phyloP scores from a whole-genome alignment of 345 rosid genomes.

The Clausena lansium region DNA sequence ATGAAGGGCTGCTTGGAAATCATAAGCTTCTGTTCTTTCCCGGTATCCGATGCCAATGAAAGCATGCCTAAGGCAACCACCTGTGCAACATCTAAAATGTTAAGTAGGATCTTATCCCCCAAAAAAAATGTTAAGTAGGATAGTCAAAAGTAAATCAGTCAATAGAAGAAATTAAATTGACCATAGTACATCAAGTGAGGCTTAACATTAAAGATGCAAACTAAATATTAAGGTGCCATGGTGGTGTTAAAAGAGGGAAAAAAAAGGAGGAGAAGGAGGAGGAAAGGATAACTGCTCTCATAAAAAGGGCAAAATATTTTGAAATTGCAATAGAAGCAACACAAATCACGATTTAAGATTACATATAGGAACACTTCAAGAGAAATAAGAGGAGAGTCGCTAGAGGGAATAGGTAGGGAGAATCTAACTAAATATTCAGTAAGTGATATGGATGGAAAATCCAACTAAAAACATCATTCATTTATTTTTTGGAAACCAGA shows the following conservation, averaged over 20 bases:
- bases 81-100: conserved; percentile 44
- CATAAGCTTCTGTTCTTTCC: conserved; percentile 97
- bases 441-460: not conserved
- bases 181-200: not conserved
- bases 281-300: not conserved
- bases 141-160: not conserved
- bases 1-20: conserved; percentile 96
- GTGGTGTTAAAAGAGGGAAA: too few relatives aligned
- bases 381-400: not conserved
- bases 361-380: not conserved
- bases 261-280: too few relatives aligned
- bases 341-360: not conserved
- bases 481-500: too few relatives aligned
- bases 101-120: too few relatives aligned
- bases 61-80: conserved; percentile 92
- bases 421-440: not conserved
- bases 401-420: not conserved
- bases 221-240: not conserved
- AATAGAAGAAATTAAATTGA: not conserved
- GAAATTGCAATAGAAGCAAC: not conserved
- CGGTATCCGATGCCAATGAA: conserved; percentile 96
- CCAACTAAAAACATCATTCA: not conserved
- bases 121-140: too few relatives aligned
- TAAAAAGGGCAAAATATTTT: not conserved
- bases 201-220: not conserved